Evolutionary conservation across 768 basidiomycete genomes (phyloP).

Genomic region (Porphyrellus cyaneotinctus): DNA sequence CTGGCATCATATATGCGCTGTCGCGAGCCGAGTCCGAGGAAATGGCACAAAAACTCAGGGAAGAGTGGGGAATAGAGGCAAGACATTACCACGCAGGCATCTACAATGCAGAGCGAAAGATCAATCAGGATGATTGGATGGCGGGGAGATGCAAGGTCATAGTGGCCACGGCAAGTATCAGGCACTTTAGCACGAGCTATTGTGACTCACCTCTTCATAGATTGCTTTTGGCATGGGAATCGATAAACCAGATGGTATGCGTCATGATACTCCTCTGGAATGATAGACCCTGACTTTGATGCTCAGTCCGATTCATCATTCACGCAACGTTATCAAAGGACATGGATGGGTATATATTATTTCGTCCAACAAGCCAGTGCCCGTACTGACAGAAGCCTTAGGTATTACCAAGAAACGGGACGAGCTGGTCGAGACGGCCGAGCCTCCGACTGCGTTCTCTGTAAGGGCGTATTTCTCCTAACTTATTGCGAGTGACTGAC

Average conservation of each 20-base stretch:
- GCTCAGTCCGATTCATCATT: constrained; percentile 84
- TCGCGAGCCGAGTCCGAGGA: constrained; percentile 74
- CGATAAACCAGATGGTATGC: constrained; percentile 73
- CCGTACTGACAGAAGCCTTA: constrained; percentile 25
- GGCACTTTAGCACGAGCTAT: neutral
- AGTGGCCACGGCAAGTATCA: constrained; percentile 75
- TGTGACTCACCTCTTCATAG: constrained; percentile 35
- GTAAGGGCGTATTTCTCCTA: constrained; percentile 42
- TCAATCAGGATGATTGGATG: constrained; percentile 72
- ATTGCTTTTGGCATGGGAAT: constrained; percentile 98
- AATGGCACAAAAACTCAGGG: constrained; percentile 63
- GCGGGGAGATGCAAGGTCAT: constrained; percentile 69
- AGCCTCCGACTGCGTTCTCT: constrained; percentile 81
- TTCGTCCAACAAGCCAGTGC: neutral
- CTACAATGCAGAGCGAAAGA: constrained; percentile 54
- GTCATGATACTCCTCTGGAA: neutral
- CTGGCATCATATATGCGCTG: constrained; percentile 84
- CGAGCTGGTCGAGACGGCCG: constrained; percentile 90
- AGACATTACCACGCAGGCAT: constrained; percentile 87
- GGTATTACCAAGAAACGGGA: constrained; percentile 95
- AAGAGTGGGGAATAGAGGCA: constrained; percentile 55
- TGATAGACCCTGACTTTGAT: constrained; percentile 2
- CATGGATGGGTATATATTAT: constrained; percentile 65
- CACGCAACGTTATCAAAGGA: constrained; percentile 80
- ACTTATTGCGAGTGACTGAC: neutral